Evolutionary conservation across 305 asterid genomes (phyloP), one percentile per base, ranked within the genome.

Genomic region (Rubia tinctorum): DNA sequence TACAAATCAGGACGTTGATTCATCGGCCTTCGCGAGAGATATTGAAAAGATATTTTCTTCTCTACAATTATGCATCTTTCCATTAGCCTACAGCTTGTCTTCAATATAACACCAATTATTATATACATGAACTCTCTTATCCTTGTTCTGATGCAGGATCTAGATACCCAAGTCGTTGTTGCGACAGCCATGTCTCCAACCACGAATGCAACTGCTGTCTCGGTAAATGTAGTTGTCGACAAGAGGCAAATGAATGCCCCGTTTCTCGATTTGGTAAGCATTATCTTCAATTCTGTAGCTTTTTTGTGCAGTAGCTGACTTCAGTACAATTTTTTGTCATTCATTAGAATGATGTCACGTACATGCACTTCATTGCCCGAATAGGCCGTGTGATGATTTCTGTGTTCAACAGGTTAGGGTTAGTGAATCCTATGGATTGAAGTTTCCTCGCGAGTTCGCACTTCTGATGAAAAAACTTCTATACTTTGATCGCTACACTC

Each of bases 381-480:
- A 49, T 3, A 15, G 20, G 60, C 22, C 5, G n/a, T 60, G 18
- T 60, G 47, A 47, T 44, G 49, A 42, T 43, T 22, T 13, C 43
- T 55, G 63, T 34, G 68, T 78, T 47, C 43, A 77, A 67, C 74
- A 95, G 99, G 94, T 95, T 56, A 87, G 97, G 76, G 97, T 95
- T 49, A 84, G 99, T 82, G 99, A 95, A 85, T 95, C 97, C 12
- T 95, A 95, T 39, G 99, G 98, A 73, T 82, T 95, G 83, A 90
- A 83, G 77, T 95, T 95, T 80, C 99, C 99, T 15, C 87, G 98
- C 71, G 99, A 95, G 84, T 95, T 95, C 72, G 99, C 98, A 1
- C 99, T 95, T 78, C 87, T 95, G 56, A 87, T 95, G 96, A 95
- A 95, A 73, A 98, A 95, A 80, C 89, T 95, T 37, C 98, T 95